phyloP scores from a whole-genome alignment of 2,329 filamentous ascomycete species.

The Metarhizium rileyi region DNA sequence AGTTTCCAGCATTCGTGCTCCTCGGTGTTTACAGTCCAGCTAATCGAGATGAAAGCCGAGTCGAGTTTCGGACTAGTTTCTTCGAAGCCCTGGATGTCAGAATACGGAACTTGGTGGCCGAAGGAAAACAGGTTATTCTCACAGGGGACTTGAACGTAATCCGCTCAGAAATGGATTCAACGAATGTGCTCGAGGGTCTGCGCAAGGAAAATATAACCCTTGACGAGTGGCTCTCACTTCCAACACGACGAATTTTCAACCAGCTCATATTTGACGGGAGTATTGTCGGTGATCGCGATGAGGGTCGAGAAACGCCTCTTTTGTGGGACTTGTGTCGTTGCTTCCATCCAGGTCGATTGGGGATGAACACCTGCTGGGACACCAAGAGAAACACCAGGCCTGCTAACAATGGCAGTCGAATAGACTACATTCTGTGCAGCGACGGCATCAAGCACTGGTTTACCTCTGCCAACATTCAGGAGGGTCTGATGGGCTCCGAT shows the following conservation, averaged over 20 bases:
- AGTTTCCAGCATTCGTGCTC: constrained; percentile 91
- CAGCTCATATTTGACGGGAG: constrained; percentile 69
- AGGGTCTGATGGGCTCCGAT: constrained; percentile 88
- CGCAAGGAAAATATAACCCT: constrained; percentile 58
- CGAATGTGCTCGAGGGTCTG: constrained; percentile 61
- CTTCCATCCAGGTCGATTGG: constrained; percentile 67
- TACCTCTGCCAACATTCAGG: constrained; percentile 73
- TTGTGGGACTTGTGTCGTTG: constrained; percentile 76
- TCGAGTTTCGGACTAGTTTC: constrained; percentile 75
- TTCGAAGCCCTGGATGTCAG: constrained; percentile 71
- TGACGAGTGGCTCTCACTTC: constrained; percentile 62
- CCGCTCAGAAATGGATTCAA: constrained; percentile 61
- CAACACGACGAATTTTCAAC: constrained; percentile 71
- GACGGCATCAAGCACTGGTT: constrained; percentile 74
- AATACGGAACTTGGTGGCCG: constrained; percentile 69
- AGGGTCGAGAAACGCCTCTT: constrained; percentile 59
- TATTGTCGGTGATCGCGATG: constrained; percentile 56
- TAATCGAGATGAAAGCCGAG: constrained; percentile 72
- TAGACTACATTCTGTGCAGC: constrained; percentile 87
- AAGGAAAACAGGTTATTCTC: constrained; percentile 78
- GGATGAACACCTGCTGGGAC: constrained; percentile 98
- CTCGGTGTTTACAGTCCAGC: constrained; percentile 90
- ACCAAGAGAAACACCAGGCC: constrained; percentile 92
- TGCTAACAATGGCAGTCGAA: constrained; percentile 83
- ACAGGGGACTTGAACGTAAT: constrained; percentile 84